A percentile compares a stretch with the other conserved stretches of the same genome.
phyloP scores from a whole-genome alignment of 2,329 filamentous ascomycete species.

The Curvularia sp. region DNA sequence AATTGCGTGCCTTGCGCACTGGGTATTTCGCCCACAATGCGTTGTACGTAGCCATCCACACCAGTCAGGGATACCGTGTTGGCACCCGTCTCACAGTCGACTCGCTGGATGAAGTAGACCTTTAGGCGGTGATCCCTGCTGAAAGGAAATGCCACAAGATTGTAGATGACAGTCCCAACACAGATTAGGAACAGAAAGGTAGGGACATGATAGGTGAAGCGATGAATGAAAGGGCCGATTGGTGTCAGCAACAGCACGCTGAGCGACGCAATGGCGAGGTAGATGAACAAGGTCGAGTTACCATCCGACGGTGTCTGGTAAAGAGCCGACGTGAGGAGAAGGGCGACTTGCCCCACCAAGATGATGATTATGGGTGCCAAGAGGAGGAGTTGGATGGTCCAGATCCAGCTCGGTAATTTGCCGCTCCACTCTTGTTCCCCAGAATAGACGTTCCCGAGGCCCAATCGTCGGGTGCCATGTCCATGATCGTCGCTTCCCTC shows the following conservation, averaged over 20 bases:
- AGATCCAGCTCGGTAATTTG: conserved; percentile 80
- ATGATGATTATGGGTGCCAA: conserved; percentile 80
- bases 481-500: conserved; percentile 44
- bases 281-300: conserved; percentile 72
- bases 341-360: conserved; percentile 75
- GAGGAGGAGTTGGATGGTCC: conserved; percentile 84
- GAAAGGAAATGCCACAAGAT: conserved; percentile 87
- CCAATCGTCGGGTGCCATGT: conserved; percentile 46
- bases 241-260: conserved; percentile 77
- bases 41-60: conserved; percentile 48
- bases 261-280: conserved; percentile 72
- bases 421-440: conserved; percentile 87
- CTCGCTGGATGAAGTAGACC: conserved; percentile 81
- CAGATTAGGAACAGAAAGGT: conserved; percentile 77
- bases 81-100: conserved; percentile 74
- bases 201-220: conserved; percentile 83
- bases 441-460: conserved; percentile 58
- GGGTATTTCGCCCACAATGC: conserved; percentile 73
- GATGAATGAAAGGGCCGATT: conserved; percentile 82
- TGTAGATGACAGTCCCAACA: conserved; percentile 80
- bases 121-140: conserved; percentile 81
- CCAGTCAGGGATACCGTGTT: conserved; percentile 66
- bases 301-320: conserved; percentile 87
- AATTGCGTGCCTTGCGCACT: conserved; percentile 68
- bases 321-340: conserved; percentile 74